These are phyloP conservation scores for Botrytis pseudocinerea DNA, from an alignment of 2,329 filamentous ascomycete species.

Conservation along the genomic window DNA sequence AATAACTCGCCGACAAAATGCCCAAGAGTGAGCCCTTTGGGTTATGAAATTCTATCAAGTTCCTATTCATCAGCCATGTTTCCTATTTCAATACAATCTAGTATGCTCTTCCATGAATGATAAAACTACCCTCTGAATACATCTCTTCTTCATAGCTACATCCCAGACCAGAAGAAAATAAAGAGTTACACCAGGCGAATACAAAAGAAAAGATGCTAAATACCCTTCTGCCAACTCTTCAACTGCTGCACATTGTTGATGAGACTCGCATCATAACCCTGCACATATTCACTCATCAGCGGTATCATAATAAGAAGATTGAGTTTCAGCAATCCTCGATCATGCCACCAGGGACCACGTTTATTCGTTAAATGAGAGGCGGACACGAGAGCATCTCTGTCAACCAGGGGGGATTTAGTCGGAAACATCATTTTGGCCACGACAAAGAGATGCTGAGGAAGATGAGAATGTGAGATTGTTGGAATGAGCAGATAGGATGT, in stretches of 20 bases:
- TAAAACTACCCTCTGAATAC: not conserved
- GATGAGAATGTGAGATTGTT: not conserved
- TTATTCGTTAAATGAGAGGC: slow-evolving; percentile 28
- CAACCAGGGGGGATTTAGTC: not conserved
- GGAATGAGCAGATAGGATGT: not conserved
- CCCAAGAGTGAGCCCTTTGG: slow-evolving; percentile 27
- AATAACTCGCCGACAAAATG: slow-evolving; percentile 28
- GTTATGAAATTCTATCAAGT: slow-evolving; percentile 28
- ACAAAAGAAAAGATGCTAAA: not conserved
- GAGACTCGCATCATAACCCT: slow-evolving; percentile 28
- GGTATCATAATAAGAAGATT: slow-evolving; percentile 31
- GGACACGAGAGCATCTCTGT: not conserved
- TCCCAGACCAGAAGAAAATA: not conserved
- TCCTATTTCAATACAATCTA: not conserved
- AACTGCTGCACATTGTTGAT: slow-evolving; percentile 32
- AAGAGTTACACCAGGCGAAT: not conserved
- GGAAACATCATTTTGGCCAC: not conserved
- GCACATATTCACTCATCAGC: slow-evolving; percentile 32
- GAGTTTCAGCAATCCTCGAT: slow-evolving; percentile 25
- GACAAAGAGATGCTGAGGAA: not conserved
- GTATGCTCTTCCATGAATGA: not conserved
- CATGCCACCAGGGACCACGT: slow-evolving; percentile 28
- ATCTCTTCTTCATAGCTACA: too few relatives aligned
- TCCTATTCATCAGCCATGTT: not conserved
- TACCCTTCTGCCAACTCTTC: slow-evolving; percentile 28